Base-by-base conservation (phyloP, 73 alveolate species). In the Uronychia setigera region DNA sequence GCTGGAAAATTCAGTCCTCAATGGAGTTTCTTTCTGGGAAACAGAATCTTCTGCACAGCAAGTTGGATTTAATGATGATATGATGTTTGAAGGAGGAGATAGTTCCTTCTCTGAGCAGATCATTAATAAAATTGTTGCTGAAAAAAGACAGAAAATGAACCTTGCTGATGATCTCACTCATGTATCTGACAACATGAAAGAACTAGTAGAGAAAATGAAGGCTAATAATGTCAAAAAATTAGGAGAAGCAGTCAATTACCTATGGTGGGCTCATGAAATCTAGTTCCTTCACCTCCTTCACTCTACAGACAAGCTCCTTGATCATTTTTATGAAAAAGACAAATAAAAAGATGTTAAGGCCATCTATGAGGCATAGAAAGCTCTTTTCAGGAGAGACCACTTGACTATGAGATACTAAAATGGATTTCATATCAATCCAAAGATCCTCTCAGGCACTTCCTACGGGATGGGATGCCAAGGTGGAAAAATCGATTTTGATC, bases 21-120 rank as follows among this genome's bases (percentile, higher is more conserved):
- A 82, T 74, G 90, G 90, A 0, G 33, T 77, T 27, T 86, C 88
- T 34, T 81, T 81, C 59, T 88, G 94, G 94, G 57, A 67, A 28
- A 28, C 35, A 14, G 83, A 67, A 32, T 59, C 82, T 28, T 76
- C 81, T 31, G 83, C 34, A 1, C 87, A 82, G 58, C 14, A 29
- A 29, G 78, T 32, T 26, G 0, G 28, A 57, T 0, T 33, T 32
- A 32, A 29, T 29, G 29, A 28, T n/a, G 84, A 46, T 28, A n/a
- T 26, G 19, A 33, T 67, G 33, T n/a, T n/a, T n/a, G 29, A 82
- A 11, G 74, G 32, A 46, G 83, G 33, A 82, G 34, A 33, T 46
- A 34, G 34, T 30, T 80, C 81, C 26, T 82, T 81, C 57, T 88
- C 94, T 30, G 90, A 88, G 31, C 33, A 81, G 32, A 88, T 88